Conservation (phyloP, 192 early-diverging fungal genomes). For the Globomyces pollinis-pini region DNA sequence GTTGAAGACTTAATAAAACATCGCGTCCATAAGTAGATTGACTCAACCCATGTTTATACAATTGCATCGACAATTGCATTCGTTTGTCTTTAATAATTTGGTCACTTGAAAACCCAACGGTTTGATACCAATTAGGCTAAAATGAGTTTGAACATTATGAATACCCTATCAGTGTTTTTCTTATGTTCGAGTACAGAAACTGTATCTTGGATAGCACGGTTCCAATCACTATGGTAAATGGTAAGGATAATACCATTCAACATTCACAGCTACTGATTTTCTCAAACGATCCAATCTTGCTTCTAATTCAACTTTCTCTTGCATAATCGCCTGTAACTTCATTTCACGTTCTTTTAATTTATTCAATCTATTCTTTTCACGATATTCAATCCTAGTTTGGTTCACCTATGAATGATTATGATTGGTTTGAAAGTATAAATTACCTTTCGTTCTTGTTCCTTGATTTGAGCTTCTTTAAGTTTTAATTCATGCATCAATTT, state of each 20-base stretch:
- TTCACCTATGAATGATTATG: neutral
- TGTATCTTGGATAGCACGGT: neutral
- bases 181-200: neutral
- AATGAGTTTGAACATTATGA: too few species aligned
- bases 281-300: neutral
- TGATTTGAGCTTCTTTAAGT: neutral
- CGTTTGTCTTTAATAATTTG: constrained; percentile 5
- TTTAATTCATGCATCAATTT: neutral
- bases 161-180: too few species aligned
- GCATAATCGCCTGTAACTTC: neutral
- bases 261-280: constrained; percentile 5
- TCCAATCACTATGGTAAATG: constrained; percentile 10
- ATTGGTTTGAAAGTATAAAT: neutral
- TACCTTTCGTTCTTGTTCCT: neutral
- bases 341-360: constrained; percentile 2
- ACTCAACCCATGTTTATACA: neutral
- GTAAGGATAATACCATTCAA: neutral
- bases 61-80: neutral
- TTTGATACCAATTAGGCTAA: neutral
- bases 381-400: neutral
- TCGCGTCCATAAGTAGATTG: neutral
- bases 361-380: neutral
- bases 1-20: constrained; percentile 3
- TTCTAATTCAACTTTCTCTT: neutral
- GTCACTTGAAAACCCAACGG: neutral